These are phyloP conservation scores for Ustanciosporium gigantosporum DNA, from an alignment of 1,284 basidiomycete species.

Conservation along the genomic window DNA sequence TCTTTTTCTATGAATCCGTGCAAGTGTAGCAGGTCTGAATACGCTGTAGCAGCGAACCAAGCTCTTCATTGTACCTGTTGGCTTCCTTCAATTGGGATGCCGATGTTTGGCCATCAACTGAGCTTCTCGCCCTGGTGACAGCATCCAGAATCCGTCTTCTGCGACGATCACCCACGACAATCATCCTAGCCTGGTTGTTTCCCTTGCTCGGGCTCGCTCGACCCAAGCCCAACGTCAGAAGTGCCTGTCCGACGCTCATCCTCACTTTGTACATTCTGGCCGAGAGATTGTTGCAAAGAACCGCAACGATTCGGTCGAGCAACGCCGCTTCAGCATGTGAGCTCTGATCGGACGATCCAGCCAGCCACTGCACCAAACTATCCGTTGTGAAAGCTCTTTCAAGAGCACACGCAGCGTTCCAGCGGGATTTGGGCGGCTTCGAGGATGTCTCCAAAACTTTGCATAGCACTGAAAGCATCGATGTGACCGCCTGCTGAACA, in stretches of 20 bases:
- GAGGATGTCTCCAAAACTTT: conserved; percentile 10
- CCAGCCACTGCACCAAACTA: background rate
- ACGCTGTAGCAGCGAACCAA: background rate
- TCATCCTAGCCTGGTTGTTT: background rate
- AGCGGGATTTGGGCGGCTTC: conserved; percentile 29
- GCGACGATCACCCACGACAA: conserved; percentile 11
- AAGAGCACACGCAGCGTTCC: conserved; percentile 32
- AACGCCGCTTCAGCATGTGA: background rate
- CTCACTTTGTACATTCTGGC: conserved; percentile 28
- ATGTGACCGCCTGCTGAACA: background rate
- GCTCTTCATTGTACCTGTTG: background rate
- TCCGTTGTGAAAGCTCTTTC: conserved; percentile 15
- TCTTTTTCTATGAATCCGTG: too few species aligned
- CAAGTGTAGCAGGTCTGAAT: background rate
- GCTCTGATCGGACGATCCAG: too few species aligned
- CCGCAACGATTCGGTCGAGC: conserved; percentile 5
- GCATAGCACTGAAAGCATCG: conserved; percentile 14
- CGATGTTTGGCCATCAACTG: background rate
- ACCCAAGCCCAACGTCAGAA: conserved; percentile 6
- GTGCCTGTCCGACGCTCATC: conserved; percentile 12
- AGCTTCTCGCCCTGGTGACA: background rate
- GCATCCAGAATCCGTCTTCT: background rate
- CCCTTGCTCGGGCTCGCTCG: too few species aligned
- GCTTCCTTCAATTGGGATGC: background rate
- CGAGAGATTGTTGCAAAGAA: conserved; percentile 8